phyloP scores from a whole-genome alignment of 192 early-diverging fungal genomes.

The Pilaira anomala region DNA sequence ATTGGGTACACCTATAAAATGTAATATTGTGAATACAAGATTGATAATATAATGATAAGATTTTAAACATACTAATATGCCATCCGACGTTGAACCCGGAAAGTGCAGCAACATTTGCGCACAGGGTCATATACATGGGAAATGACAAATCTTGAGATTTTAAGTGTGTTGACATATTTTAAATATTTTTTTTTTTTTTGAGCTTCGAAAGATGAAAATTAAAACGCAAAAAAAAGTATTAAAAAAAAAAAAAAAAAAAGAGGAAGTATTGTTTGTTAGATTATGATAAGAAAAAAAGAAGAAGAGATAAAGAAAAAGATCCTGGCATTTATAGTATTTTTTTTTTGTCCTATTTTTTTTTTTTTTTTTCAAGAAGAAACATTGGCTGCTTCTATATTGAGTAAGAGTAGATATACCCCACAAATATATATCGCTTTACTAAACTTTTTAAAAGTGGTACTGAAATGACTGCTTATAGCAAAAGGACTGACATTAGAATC shows the following conservation, averaged over 20 bases:
- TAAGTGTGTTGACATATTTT: slow-evolving; percentile 6
- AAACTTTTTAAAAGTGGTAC: no score
- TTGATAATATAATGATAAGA: not conserved
- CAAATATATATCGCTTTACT: not conserved
- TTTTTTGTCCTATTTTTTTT: no score
- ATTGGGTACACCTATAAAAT: slow-evolving; percentile 31
- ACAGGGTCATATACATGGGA: slow-evolving; percentile 22
- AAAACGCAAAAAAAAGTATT: slow-evolving; percentile 5
- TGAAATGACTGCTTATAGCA: not conserved
- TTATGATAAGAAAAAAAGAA: slow-evolving; percentile 18
- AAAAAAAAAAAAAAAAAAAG: slow-evolving; percentile 14
- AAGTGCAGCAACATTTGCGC: slow-evolving; percentile 30
- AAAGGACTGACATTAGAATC: no score
- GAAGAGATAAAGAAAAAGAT: slow-evolving; percentile 13
- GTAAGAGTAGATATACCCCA: slow-evolving; percentile 17
- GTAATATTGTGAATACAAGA: not conserved
- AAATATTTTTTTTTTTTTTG: slow-evolving; percentile 2
- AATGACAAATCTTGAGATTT: slow-evolving; percentile 27
- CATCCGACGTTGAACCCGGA: slow-evolving; percentile 36
- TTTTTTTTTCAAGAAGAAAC: no score
- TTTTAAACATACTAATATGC: slow-evolving; percentile 32
- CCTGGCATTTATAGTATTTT: not conserved
- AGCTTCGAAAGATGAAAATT: slow-evolving; percentile 3
- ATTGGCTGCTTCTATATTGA: not conserved
- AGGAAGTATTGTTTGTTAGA: not conserved